Conservation (phyloP, 345 rosid genomes). For the Euclidium syriacum region DNA sequence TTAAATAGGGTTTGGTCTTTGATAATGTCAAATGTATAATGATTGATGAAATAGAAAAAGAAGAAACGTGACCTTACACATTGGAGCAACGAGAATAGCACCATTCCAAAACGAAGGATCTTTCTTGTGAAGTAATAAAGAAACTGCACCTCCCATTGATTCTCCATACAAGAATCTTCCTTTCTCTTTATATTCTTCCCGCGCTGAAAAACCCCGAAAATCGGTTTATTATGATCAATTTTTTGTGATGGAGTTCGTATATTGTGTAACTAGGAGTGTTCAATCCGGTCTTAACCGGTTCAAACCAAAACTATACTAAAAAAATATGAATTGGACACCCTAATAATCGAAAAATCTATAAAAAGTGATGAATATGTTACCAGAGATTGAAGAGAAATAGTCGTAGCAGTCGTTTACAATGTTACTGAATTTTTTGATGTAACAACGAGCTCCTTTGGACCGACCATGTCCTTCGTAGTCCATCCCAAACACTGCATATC, state of each 20-base stretch:
- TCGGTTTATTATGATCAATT: not conserved
- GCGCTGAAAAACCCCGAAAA: conserved; percentile 30
- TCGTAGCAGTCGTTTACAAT: conserved; percentile 66
- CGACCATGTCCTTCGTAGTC: conserved; percentile 93
- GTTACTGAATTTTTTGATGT: conserved; percentile 78
- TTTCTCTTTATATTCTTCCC: conserved; percentile 53
- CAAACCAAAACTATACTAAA: too few species aligned
- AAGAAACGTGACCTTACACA: conserved; percentile 70
- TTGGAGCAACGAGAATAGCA: conserved; percentile 86
- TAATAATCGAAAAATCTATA: too few species aligned
- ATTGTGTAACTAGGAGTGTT: too few species aligned
- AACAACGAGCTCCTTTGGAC: conserved; percentile 83
- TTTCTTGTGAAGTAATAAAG: conserved; percentile 72
- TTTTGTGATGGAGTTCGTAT: not conserved
- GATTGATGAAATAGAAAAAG: not conserved
- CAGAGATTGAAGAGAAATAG: conserved; percentile 65
- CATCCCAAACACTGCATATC: conserved; percentile 78
- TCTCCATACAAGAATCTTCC: conserved; percentile 84
- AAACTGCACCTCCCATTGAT: conserved; percentile 97
- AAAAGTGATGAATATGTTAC: too few species aligned
- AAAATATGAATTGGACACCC: too few species aligned
- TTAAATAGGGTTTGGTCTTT: too few species aligned
- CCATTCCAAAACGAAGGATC: conserved; percentile 76
- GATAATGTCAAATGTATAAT: too few species aligned
- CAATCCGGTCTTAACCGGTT: too few species aligned